A percentile compares a stretch with the other conserved stretches of the same genome.
phyloP scores from a whole-genome alignment of 768 basidiomycete species.

The Chalciporus sphaerocephalus region DNA sequence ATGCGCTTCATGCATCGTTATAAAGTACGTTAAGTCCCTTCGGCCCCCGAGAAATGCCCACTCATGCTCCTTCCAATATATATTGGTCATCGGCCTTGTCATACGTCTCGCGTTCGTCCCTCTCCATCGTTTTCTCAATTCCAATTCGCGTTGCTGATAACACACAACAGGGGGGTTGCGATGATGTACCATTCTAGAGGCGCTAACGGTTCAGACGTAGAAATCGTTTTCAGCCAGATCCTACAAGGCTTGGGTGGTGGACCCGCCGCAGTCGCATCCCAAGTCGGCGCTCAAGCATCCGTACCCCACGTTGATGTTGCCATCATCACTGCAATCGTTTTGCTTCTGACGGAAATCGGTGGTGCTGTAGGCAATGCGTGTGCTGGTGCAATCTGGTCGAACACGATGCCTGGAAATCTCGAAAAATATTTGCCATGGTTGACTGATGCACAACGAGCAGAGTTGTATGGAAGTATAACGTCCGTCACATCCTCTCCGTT shows the following conservation, averaged over 20 bases:
- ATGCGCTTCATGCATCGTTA: conserved; percentile 53
- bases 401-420: conserved; percentile 61
- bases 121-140: not conserved
- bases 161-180: conserved; percentile 46
- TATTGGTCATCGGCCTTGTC: conserved; percentile 54
- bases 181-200: conserved; percentile 72
- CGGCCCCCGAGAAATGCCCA: not conserved
- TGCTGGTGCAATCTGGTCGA: conserved; percentile 64
- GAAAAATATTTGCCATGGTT: conserved; percentile 50
- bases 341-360: conserved; percentile 68
- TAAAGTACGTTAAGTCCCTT: conserved; percentile 37
- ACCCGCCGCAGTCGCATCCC: conserved; percentile 52
- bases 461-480: conserved; percentile 54
- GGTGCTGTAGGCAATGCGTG: conserved; percentile 62
- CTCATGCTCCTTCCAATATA: conserved; percentile 22
- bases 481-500: conserved; percentile 45
- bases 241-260: conserved; percentile 76
- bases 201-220: conserved; percentile 48
- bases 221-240: conserved; percentile 63
- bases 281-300: conserved; percentile 61
- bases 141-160: not conserved
- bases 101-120: conserved; percentile 52
- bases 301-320: conserved; percentile 65
- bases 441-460: conserved; percentile 37
- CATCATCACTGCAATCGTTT: conserved; percentile 60